Conservation (phyloP, 352 stramenopile genomes). For the Globisporangium rhizosaccharum region DNA sequence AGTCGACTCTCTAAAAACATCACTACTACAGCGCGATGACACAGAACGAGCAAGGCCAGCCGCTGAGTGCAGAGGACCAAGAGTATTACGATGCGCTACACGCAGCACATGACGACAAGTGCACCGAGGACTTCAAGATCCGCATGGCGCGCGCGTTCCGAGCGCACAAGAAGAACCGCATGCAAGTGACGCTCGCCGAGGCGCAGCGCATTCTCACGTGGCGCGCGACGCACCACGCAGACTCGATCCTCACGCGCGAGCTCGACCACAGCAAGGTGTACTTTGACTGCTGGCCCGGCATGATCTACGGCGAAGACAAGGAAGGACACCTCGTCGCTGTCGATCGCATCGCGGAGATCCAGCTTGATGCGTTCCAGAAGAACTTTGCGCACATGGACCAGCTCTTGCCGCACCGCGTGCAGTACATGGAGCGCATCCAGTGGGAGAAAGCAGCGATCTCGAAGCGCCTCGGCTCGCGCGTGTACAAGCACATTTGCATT, state of each 20-base stretch:
- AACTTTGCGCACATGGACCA: conserved; percentile 50
- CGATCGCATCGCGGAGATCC: conserved; percentile 64
- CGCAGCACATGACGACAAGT: conserved; percentile 39
- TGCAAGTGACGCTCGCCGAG: conserved; percentile 58
- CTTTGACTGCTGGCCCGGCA: conserved; percentile 58
- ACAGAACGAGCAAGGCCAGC: conserved; percentile 40
- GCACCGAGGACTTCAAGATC: conserved; percentile 59
- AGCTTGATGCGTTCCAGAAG: conserved; percentile 51
- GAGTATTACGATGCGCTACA: conserved; percentile 55
- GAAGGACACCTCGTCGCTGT: conserved; percentile 66
- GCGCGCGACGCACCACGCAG: conserved; percentile 35
- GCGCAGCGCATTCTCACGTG: conserved; percentile 60
- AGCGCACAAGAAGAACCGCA: conserved; percentile 58
- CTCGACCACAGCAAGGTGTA: conserved; percentile 55
- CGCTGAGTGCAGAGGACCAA: conserved; percentile 46
- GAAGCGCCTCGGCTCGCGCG: conserved; percentile 43
- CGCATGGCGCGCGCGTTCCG: conserved; percentile 57
- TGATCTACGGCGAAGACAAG: conserved; percentile 67
- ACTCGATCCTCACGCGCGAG: conserved; percentile 43
- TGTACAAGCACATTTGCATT: conserved; percentile 84
- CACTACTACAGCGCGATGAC: conserved; percentile 17
- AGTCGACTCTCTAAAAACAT: background rate
- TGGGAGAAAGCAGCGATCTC: conserved; percentile 74
- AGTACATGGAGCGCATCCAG: conserved; percentile 80
- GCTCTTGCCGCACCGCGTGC: conserved; percentile 54